phyloP scores from a whole-genome alignment of 768 basidiomycete species.

The Tylopilus sp. region DNA sequence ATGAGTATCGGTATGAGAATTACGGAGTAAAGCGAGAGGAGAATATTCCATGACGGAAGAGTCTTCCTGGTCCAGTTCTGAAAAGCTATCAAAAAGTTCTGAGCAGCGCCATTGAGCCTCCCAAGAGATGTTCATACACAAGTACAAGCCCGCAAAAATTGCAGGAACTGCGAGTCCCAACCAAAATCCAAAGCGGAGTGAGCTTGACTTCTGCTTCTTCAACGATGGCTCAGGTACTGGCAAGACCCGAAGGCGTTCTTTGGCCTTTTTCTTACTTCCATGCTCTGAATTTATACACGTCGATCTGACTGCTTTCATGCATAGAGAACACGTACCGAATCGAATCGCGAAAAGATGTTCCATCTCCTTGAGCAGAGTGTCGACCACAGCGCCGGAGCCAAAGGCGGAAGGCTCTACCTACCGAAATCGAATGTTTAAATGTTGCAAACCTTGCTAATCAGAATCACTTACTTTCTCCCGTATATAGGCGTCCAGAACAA shows the following conservation, averaged over 20 bases:
- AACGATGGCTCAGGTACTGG: constrained; percentile 36
- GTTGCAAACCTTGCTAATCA: not conserved
- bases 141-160: constrained; percentile 60
- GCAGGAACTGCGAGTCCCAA: constrained; percentile 75
- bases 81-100: constrained; percentile 42
- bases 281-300: constrained; percentile 34
- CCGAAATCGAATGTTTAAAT: not conserved
- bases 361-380: constrained; percentile 67
- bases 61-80: constrained; percentile 45
- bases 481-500: constrained; percentile 75
- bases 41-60: constrained; percentile 67
- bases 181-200: constrained; percentile 69
- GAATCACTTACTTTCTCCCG: constrained; percentile 56
- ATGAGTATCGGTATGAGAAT: constrained; percentile 75
- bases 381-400: constrained; percentile 56
- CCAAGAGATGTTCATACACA: constrained; percentile 31
- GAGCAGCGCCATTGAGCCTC: not conserved
- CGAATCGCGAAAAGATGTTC: constrained; percentile 72
- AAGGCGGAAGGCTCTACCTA: constrained; percentile 71
- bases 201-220: constrained; percentile 66
- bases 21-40: constrained; percentile 77
- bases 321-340: constrained; percentile 57
- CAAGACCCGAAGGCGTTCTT: constrained; percentile 60
- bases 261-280: constrained; percentile 79
- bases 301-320: not conserved